Evolutionary conservation across 306 rosid genomes (phyloP).

Genomic region (Trifolium pratense): DNA sequence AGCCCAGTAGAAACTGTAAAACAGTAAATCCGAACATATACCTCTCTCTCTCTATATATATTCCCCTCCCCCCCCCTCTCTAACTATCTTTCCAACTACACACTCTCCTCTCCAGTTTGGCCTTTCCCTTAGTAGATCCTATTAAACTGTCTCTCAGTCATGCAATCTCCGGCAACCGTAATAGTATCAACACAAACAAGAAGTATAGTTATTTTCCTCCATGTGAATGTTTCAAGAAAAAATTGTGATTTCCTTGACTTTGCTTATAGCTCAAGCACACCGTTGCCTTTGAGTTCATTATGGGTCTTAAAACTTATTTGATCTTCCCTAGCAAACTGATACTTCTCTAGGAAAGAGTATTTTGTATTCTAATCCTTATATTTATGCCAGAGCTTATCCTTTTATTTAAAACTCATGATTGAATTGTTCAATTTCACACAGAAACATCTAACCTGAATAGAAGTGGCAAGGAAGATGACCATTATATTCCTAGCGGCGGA

Average conservation of each 20-base stretch:
- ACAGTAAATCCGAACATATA: no score
- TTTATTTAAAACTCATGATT: slow-evolving; percentile 29
- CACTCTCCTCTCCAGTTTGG: no score
- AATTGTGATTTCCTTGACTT: no score
- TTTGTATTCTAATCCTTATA: background rate
- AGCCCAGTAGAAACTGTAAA: no score
- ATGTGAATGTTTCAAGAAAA: no score
- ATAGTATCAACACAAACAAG: background rate
- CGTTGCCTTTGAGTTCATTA: slow-evolving; percentile 24
- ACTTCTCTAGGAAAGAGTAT: slow-evolving; percentile 4
- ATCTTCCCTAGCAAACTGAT: slow-evolving; percentile 22
- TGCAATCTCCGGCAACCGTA: background rate
- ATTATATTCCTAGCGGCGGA: slow-evolving; percentile 43
- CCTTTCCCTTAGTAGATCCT: no score
- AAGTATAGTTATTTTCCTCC: background rate
- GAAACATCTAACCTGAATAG: slow-evolving; percentile 55
- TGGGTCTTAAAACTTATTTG: slow-evolving; percentile 32
- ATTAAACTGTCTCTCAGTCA: background rate
- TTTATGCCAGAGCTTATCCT: background rate
- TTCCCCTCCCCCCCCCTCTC: no score
- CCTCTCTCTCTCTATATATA: no score
- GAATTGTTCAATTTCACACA: slow-evolving; percentile 47
- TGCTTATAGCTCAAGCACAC: no score
- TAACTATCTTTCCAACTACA: no score
- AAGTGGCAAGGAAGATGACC: slow-evolving; percentile 56